Base-by-base conservation (phyloP, 2,329 filamentous ascomycete species). In the Magnaporthiopsis rhizophila region DNA sequence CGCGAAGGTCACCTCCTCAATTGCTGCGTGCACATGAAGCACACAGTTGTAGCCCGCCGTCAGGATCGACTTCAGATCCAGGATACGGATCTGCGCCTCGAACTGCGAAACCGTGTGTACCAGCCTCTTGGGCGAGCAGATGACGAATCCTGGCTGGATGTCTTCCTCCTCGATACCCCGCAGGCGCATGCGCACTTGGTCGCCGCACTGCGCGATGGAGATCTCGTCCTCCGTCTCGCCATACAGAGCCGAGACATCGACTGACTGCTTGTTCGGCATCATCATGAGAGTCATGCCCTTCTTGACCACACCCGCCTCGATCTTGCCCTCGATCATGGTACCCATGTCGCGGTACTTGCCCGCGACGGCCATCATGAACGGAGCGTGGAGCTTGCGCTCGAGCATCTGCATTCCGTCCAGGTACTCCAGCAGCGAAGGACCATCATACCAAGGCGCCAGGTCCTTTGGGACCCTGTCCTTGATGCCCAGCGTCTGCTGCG, bases 301-400 rank as follows among this genome's bases (percentile, higher is more conserved):
- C 82, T 95, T 95, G 76, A 96, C 83, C 60, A 97, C 90, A 75
- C 92, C 94, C 24, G 93, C 90, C 78, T 99, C 95, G 69, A 99
- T 90, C 83, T 97, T 97, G 69, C 95, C 95, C 80, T 99, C 96
- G 58, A 97, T 86, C 85, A 99, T 92, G 67, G 95, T 99, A 71
- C 95, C 95, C 84, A 99, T 89, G 75, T 99, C 96, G 71, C 90
- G 87, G 81, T 98, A 99, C 80, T 99, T 99, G 77, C 91, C 92
- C 68, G 90, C 91, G 68, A 99, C 84, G 11, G 95, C 91, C 93
- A 99, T 97, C 95, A 99, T 98, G 83, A 99, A 98, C n/a, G 95
- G 94, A 2, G 95, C 95, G 71, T 97, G 97, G 71, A 97, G 79
- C 82, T 98, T 99, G 71, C 95, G 91, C 76, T 99, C 94, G 56